Evolutionary conservation across 169 alveolate genomes (phyloP).

Genomic region (Plasmodium yoelii): DNA sequence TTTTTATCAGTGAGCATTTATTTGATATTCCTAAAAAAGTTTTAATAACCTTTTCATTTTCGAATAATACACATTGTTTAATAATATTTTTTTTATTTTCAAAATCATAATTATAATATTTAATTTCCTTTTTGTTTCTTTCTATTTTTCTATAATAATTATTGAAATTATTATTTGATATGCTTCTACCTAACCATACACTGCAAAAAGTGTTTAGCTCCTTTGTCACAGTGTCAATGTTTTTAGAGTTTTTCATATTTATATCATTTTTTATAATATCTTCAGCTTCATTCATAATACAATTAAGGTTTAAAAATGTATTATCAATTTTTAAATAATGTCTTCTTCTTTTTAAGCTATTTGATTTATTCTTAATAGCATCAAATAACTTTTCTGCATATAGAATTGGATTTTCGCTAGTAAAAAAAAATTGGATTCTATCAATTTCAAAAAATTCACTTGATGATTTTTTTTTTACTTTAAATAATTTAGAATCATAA

Average conservation of each 20-base stretch:
- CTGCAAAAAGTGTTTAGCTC: slow-evolving; percentile 50
- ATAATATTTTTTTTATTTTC: slow-evolving; percentile 73
- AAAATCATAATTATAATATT: slow-evolving; percentile 72
- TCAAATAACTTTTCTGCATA: slow-evolving; percentile 53
- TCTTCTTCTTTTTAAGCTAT: slow-evolving; percentile 41
- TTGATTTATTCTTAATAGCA: slow-evolving; percentile 72
- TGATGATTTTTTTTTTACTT: slow-evolving; percentile 48
- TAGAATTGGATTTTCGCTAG: slow-evolving; percentile 64
- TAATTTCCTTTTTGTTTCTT: slow-evolving; percentile 30
- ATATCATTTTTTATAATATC: slow-evolving; percentile 38
- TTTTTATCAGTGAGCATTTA: slow-evolving; percentile 47
- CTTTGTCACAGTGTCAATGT: slow-evolving; percentile 19
- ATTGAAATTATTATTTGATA: slow-evolving; percentile 5
- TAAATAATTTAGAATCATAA: slow-evolving; percentile 58
- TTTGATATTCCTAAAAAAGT: slow-evolving; percentile 48
- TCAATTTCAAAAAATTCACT: slow-evolving; percentile 63
- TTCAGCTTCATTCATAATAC: slow-evolving; percentile 47
- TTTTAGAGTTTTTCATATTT: slow-evolving; percentile 20
- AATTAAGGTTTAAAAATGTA: slow-evolving; percentile 30
- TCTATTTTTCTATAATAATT: slow-evolving; percentile 4
- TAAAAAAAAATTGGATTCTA: slow-evolving; percentile 74
- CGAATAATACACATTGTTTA: slow-evolving; percentile 71
- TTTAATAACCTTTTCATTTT: slow-evolving; percentile 55
- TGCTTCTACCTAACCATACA: slow-evolving; percentile 61
- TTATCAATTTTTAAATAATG: slow-evolving; percentile 49